Evolutionary conservation across 257 asterid species (phyloP).

Genomic region (Lycium barbarum): DNA sequence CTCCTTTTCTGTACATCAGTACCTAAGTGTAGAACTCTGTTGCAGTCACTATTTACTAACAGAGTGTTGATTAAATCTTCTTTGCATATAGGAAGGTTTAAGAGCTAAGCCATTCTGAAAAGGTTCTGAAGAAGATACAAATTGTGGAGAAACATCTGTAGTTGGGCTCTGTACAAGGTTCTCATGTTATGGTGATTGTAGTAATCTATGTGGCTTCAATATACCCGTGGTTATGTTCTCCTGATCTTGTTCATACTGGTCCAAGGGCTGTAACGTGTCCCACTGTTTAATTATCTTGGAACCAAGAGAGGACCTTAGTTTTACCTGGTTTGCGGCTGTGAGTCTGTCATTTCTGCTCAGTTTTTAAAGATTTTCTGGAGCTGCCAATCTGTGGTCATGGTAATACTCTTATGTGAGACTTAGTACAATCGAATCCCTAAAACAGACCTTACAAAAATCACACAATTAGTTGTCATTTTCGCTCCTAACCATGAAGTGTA

Average conservation of each 20-base stretch:
- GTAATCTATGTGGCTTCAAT: not conserved
- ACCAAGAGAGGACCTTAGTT: not conserved
- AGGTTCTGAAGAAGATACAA: not conserved
- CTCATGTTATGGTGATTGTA: not conserved
- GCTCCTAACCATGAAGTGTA: not conserved
- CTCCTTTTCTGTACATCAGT: not conserved
- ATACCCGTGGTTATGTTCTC: not conserved
- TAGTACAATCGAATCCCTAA: not conserved
- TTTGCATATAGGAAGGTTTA: not conserved
- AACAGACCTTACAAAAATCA: conserved; percentile 10
- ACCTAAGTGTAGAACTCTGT: not conserved
- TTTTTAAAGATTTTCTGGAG: not conserved
- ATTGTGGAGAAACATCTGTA: not conserved
- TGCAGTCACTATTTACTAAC: not conserved
- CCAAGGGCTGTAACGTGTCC: not conserved
- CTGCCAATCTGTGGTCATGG: not conserved
- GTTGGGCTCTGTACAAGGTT: too few species aligned
- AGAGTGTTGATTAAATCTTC: not conserved
- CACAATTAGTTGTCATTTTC: not conserved
- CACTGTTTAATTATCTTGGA: not conserved
- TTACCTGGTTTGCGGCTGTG: not conserved
- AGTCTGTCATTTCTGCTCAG: not conserved
- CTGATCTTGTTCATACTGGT: not conserved
- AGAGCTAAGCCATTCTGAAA: not conserved
- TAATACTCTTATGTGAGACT: not conserved